Conservation (phyloP, 176 grass and related monocot species). For the Oropetium thomaeum region DNA sequence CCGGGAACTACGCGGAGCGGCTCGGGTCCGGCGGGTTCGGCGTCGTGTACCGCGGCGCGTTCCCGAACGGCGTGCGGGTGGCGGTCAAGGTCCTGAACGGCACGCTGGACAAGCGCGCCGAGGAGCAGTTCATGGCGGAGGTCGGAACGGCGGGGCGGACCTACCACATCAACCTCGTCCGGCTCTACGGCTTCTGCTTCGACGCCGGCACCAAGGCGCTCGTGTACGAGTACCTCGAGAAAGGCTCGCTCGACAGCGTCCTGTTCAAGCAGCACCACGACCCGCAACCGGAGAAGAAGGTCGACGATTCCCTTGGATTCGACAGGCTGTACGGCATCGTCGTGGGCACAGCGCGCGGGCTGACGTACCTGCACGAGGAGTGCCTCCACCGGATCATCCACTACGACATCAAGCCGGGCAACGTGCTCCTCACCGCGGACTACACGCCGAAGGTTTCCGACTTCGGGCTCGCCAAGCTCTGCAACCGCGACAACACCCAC, state of each 20-base stretch:
- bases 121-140: conserved; percentile 82
- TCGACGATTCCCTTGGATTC: conserved; percentile 20
- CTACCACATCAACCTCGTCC: conserved; percentile 69
- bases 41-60: conserved; percentile 44
- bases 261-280: conserved; percentile 36
- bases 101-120: conserved; percentile 36
- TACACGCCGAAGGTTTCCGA: conserved; percentile 60
- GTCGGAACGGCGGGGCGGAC: conserved; percentile 57
- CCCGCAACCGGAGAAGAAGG: too few species aligned
- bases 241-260: conserved; percentile 44
- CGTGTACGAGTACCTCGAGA: conserved; percentile 68
- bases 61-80: conserved; percentile 40
- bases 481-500: conserved; percentile 56
- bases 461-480: conserved; percentile 64
- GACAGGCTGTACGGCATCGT: conserved; percentile 44
- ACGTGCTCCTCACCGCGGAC: conserved; percentile 48
- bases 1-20: conserved; percentile 34
- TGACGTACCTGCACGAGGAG: conserved; percentile 71
- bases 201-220: conserved; percentile 45
- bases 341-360: conserved; percentile 48
- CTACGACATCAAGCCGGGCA: conserved; percentile 82
- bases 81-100: conserved; percentile 57
- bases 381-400: conserved; percentile 61
- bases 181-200: conserved; percentile 78
- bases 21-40: conserved; percentile 44